phyloP scores from a whole-genome alignment of 2,329 filamentous ascomycete genomes.

The Apiospora koreana region DNA sequence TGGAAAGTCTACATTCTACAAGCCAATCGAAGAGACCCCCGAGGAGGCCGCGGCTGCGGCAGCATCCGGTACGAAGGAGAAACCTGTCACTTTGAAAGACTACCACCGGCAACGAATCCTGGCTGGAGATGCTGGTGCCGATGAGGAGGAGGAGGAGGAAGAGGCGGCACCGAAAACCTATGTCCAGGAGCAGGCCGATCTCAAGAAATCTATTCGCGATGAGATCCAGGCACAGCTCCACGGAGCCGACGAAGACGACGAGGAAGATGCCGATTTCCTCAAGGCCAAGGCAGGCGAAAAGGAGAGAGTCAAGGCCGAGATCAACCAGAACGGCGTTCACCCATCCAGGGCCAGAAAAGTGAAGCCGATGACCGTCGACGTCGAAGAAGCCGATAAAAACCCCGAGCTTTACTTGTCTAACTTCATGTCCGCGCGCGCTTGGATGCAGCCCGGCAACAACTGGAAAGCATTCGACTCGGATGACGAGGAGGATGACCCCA shows the following conservation, averaged over 20 bases:
- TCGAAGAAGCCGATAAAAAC: constrained; percentile 79
- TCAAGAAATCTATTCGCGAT: constrained; percentile 76
- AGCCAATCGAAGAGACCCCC: constrained; percentile 54
- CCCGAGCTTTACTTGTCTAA: constrained; percentile 93
- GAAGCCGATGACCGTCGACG: constrained; percentile 60
- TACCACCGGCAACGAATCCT: constrained; percentile 93
- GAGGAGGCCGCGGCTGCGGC: constrained; percentile 27
- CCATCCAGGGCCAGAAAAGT: constrained; percentile 53
- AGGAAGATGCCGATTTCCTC: constrained; percentile 73
- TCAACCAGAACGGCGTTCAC: constrained; percentile 49
- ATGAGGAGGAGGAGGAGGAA: constrained; percentile 57
- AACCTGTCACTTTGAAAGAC: constrained; percentile 82
- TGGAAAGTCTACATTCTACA: constrained; percentile 75
- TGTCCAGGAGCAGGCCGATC: constrained; percentile 80
- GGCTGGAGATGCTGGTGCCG: constrained; percentile 64
- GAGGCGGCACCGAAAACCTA: constrained; percentile 67
- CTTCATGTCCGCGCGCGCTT: constrained; percentile 89
- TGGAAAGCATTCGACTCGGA: constrained; percentile 91
- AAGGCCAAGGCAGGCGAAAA: constrained; percentile 61
- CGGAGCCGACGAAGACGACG: constrained; percentile 52
- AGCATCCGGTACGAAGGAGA: constrained; percentile 63
- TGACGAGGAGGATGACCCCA: constrained; percentile 70
- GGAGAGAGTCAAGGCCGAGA: constrained; percentile 22
- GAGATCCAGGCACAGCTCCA: constrained; percentile 71
- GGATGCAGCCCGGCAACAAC: constrained; percentile 67